A percentile compares a stretch with the other conserved stretches of the same genome.
Evolutionary conservation across 1,139 yeast genomes (phyloP).

Genomic region (Blastobotrys persicus): DNA sequence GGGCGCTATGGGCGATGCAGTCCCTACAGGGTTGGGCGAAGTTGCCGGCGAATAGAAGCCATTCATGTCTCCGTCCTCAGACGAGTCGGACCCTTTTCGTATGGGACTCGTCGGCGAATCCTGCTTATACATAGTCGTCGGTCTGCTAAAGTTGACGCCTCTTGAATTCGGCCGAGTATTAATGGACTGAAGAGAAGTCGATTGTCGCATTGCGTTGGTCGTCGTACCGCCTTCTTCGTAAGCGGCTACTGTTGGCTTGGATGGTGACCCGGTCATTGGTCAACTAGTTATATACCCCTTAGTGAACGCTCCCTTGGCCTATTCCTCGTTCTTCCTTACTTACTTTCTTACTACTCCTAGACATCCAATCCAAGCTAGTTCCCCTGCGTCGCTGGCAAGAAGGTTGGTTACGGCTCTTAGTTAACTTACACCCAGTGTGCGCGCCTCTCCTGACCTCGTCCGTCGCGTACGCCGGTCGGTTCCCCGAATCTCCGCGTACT

Average conservation of each 20-base stretch:
- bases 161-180: constrained; percentile 19
- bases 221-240: background rate
- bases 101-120: constrained; percentile 14
- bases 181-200: background rate
- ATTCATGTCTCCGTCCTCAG: constrained; percentile 11
- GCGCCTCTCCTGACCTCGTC: constrained; percentile 7
- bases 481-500: constrained; percentile 1
- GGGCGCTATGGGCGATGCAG: constrained; percentile 12
- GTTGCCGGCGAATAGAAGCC: constrained; percentile 4
- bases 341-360: constrained; percentile 2
- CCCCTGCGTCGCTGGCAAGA: constrained; percentile 1
- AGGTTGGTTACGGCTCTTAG: background rate
- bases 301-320: background rate
- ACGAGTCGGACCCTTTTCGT: constrained; percentile 9
- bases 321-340: background rate
- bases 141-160: constrained; percentile 28
- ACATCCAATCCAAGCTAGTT: constrained; percentile 1
- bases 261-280: constrained; percentile 9
- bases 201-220: background rate
- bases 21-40: constrained; percentile 6
- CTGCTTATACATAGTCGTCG: constrained; percentile 26
- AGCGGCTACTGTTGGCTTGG: background rate
- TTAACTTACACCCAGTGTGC: background rate
- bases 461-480: constrained; percentile 1
- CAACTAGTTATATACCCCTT: background rate